Evolutionary conservation across 2,329 filamentous ascomycete genomes (phyloP), one percentile per base, ranked within the genome.

Genomic region (Fusarium hostae): DNA sequence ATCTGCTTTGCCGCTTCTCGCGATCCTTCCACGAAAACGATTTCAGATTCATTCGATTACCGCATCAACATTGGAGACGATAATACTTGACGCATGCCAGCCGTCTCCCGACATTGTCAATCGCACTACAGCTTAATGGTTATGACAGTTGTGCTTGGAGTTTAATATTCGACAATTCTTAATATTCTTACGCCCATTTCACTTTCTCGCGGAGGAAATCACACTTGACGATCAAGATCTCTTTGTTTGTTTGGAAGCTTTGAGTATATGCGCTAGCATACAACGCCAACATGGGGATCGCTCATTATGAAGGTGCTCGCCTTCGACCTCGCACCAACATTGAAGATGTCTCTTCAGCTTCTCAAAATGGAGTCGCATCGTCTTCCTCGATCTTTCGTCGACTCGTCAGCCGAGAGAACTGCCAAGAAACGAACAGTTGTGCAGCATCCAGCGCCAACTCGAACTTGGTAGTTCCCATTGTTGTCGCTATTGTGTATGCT

Each of bases 401-500:
- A 56, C 56, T 77, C 24, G 71, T 76, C 45, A 45, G 50, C 13
- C 66, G 75, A 62, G 61, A 76, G 7, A 63, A 69, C 18, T 78
- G 77, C 66, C 61, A 71, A 44, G 61, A 62, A 11, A 65, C 67
- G 28, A 82, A 85, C 63, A 81, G 83, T 6, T 92, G 90, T 77
- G 88, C 92, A 78, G 86, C 89, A 1, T 82, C 85, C 18, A 30
- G 43, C 37, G 86, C 85, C 63, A 81, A 82, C 43, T 39, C 48
- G 6, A 85, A 82, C 44, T 84, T 86, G n/a, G 87, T 88, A 55
- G 74, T 94, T 45, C 88, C 91, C 10, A 91, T 96, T 70, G 86
- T 88, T 43, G 82, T 95, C 7, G 91, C 90, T 77, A 86, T 93
- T 68, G 86, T 88, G 91, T 94, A 89, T 84, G 92, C 88, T 54